Evolutionary conservation across 2,329 filamentous ascomycete genomes (phyloP).

Genomic region (Akanthomyces lecanii): DNA sequence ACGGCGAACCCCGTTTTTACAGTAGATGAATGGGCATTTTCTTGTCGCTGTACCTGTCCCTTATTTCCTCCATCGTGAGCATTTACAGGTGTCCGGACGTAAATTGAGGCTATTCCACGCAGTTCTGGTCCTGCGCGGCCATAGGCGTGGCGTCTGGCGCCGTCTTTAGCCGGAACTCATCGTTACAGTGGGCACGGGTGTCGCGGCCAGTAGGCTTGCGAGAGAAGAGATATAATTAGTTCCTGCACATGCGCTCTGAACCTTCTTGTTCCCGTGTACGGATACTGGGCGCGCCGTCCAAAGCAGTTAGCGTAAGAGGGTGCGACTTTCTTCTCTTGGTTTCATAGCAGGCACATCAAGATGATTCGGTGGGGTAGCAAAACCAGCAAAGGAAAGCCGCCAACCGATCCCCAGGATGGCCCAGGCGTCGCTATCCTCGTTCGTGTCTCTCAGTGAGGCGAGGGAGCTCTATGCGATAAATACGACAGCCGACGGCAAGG

Average conservation of each 20-base stretch:
- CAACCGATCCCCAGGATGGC: conserved; percentile 1
- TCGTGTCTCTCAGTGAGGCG: neutral
- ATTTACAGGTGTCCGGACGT: neutral
- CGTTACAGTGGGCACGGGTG: neutral
- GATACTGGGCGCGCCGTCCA: neutral
- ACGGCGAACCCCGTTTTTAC: neutral
- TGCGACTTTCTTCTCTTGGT: neutral
- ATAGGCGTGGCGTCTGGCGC: neutral
- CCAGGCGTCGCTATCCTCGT: neutral
- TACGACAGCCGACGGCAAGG: conserved; percentile 9
- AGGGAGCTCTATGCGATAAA: conserved; percentile 11
- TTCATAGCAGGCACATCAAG: neutral
- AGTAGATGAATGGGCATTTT: neutral
- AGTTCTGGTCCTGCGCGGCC: neutral
- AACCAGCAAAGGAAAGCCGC: neutral
- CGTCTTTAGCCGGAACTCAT: neutral
- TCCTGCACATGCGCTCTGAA: neutral
- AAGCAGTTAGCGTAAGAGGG: neutral
- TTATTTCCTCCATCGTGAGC: neutral
- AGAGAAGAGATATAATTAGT: neutral
- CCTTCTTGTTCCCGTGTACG: neutral
- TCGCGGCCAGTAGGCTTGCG: neutral
- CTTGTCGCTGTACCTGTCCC: neutral
- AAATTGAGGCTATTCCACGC: neutral
- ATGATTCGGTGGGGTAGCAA: neutral